Evolutionary conservation across 345 rosid genomes (phyloP).

Genomic region (Psidium guajava): DNA sequence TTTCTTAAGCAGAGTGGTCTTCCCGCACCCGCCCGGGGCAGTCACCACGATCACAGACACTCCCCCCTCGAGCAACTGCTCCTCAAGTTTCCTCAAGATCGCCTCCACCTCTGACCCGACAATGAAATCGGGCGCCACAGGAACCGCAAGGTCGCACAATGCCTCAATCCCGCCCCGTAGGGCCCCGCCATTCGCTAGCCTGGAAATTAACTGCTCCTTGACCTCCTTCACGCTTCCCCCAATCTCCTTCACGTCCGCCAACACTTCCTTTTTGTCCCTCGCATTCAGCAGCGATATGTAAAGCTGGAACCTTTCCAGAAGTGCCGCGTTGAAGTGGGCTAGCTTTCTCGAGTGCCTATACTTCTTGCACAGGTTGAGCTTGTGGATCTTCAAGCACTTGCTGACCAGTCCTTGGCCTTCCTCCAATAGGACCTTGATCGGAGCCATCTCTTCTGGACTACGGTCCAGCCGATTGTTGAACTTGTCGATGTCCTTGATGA

Average conservation of each 20-base stretch:
- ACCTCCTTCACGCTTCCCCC: neutral
- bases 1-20: constrained; percentile 2
- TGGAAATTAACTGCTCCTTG: neutral
- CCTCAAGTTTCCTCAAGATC: neutral
- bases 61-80: neutral
- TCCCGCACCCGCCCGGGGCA: constrained; percentile 2
- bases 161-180: neutral
- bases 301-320: neutral
- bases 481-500: neutral
- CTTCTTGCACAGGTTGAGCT: neutral
- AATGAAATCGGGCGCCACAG: neutral
- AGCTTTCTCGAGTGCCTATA: neutral
- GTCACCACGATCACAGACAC: neutral
- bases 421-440: neutral
- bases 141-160: neutral
- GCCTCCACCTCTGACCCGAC: neutral
- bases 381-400: neutral
- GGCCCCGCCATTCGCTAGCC: neutral
- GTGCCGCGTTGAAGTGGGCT: neutral
- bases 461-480: neutral
- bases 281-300: neutral
- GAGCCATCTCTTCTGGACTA: neutral
- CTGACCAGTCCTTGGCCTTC: neutral
- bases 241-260: neutral
- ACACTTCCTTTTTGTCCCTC: neutral